Conservation (phyloP, 352 stramenopile genomes). For the Thalassiosira livingstoniorum region DNA sequence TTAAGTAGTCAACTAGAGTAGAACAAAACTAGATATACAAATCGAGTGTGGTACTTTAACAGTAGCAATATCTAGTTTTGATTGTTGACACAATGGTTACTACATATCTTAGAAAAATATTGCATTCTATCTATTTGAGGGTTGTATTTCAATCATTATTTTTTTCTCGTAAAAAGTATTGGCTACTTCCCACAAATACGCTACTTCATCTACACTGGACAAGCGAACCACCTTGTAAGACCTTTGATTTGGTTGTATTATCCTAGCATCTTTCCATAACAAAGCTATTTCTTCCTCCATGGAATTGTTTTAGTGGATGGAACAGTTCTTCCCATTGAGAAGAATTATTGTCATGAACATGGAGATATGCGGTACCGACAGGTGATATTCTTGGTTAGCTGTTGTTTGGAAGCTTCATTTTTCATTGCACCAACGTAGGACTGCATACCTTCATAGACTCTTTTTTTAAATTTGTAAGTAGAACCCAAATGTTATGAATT, state of each 20-base stretch:
- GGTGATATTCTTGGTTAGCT: slow-evolving; percentile 42
- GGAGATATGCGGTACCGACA: slow-evolving; percentile 49
- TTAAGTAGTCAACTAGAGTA: too few relatives aligned
- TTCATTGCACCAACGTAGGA: slow-evolving; percentile 36
- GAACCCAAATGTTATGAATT: slow-evolving; percentile 53
- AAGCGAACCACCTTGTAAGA: slow-evolving; percentile 11
- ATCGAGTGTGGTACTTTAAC: too few relatives aligned
- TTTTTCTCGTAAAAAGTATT: slow-evolving; percentile 27
- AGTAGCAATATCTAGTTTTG: too few relatives aligned
- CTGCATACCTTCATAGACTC: slow-evolving; percentile 37
- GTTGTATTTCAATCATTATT: too few relatives aligned
- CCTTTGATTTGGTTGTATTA: slow-evolving; percentile 46
- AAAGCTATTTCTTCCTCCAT: slow-evolving; percentile 38
- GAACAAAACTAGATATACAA: too few relatives aligned
- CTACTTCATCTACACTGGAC: slow-evolving; percentile 42
- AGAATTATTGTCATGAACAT: slow-evolving; percentile 44
- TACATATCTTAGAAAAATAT: too few relatives aligned
- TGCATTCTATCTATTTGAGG: too few relatives aligned
- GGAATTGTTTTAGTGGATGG: slow-evolving; percentile 57
- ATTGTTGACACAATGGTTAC: too few relatives aligned
- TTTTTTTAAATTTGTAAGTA: slow-evolving; percentile 45
- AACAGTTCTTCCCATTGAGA: slow-evolving; percentile 50
- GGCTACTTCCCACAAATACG: slow-evolving; percentile 54
- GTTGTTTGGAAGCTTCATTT: slow-evolving; percentile 1
- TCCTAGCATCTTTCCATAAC: slow-evolving; percentile 57